A percentile compares a stretch with the other conserved stretches of the same genome.
These are phyloP conservation scores for Curvularia verruculosa DNA, from an alignment of 2,329 filamentous ascomycete species.

Conservation along the genomic window DNA sequence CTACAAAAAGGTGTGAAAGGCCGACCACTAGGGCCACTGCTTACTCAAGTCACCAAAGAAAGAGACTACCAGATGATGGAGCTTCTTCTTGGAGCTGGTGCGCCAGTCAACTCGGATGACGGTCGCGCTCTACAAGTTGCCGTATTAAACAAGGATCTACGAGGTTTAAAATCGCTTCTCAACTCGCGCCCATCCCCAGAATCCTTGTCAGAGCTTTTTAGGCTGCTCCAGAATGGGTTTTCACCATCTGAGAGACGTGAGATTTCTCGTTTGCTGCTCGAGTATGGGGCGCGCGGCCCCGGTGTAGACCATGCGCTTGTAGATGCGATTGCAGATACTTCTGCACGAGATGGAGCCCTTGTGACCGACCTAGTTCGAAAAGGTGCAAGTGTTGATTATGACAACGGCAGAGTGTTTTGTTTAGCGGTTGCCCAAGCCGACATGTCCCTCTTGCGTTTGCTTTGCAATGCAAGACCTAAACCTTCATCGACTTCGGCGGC, in stretches of 20 bases:
- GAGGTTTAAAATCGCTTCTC: constrained; percentile 30
- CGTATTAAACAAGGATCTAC: constrained; percentile 31
- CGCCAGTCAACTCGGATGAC: constrained; percentile 28
- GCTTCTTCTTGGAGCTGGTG: constrained; percentile 37
- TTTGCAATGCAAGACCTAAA: constrained; percentile 33
- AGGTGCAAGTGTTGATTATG: constrained; percentile 33
- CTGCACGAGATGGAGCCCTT: constrained; percentile 32
- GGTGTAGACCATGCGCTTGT: constrained; percentile 41
- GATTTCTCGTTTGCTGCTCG: constrained; percentile 30
- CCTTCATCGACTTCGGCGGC: constrained; percentile 30
- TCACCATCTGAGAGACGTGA: constrained; percentile 31
- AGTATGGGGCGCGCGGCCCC: constrained; percentile 34
- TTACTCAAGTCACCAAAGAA: constrained; percentile 39
- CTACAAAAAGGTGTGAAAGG: constrained; percentile 39
- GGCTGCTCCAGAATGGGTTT: constrained; percentile 28
- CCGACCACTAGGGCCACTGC: constrained; percentile 33
- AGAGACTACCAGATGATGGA: constrained; percentile 36
- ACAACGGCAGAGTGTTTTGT: constrained; percentile 33
- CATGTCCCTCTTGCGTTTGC: constrained; percentile 31
- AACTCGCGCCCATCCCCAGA: constrained; percentile 29
- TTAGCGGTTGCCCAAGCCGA: constrained; percentile 41
- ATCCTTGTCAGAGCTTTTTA: constrained; percentile 31
- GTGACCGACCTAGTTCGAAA: constrained; percentile 35
- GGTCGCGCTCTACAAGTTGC: constrained; percentile 31
- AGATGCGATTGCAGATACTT: constrained; percentile 36